A percentile compares a stretch with the other conserved stretches of the same genome.
Evolutionary conservation across 208 protist species (phyloP).

Genomic region (Histomonas meleagridis): DNA sequence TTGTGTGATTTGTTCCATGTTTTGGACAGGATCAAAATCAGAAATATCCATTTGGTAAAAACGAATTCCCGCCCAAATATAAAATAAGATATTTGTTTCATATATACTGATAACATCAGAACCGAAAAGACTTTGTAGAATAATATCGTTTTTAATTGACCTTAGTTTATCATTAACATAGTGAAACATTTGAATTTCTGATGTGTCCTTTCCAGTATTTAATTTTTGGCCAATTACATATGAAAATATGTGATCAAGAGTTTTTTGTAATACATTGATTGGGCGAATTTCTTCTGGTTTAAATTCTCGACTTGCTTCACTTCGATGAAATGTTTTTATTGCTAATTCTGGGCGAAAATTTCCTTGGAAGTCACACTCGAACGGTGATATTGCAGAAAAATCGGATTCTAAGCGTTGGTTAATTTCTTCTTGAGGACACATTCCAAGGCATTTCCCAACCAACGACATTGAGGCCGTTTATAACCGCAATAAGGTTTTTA

Average conservation of each 20-base stretch:
- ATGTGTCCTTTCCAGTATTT: background rate
- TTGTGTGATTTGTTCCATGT: background rate
- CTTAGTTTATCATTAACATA: background rate
- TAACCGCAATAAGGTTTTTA: too few relatives aligned
- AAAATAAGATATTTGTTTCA: background rate
- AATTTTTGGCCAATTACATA: background rate
- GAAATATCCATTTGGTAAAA: background rate
- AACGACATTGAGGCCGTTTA: too few relatives aligned
- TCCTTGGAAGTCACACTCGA: background rate
- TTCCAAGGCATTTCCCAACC: too few relatives aligned
- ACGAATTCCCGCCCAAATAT: background rate
- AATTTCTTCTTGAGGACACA: too few relatives aligned
- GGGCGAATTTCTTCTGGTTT: background rate
- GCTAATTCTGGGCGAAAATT: background rate
- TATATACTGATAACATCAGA: background rate
- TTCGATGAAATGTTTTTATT: conserved; percentile 4
- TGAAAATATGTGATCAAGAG: background rate
- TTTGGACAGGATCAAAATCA: background rate
- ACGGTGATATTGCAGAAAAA: too few relatives aligned
- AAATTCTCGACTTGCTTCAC: background rate
- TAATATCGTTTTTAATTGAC: background rate
- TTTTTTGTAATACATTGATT: background rate
- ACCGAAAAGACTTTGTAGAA: background rate
- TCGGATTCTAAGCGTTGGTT: too few relatives aligned
- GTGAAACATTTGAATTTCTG: background rate